These are phyloP conservation scores for Scheffersomyces stipitis DNA, from an alignment of 805 yeast genomes.

Conservation along the genomic window DNA sequence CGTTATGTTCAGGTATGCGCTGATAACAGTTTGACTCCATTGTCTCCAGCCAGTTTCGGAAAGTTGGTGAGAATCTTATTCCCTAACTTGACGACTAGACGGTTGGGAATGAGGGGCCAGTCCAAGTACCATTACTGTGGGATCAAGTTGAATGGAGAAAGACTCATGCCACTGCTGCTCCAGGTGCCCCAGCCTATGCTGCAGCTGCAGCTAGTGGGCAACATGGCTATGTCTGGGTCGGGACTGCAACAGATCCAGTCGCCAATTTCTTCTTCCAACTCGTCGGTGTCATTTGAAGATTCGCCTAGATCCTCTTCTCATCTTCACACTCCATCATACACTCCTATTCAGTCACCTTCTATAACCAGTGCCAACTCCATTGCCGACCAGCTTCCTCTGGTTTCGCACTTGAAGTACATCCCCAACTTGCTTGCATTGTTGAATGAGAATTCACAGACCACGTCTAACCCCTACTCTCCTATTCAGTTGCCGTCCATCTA, in stretches of 20 bases:
- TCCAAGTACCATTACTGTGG: conserved; percentile 88
- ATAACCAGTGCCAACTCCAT: conserved; percentile 15
- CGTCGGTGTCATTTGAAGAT: conserved; percentile 12
- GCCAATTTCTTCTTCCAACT: conserved; percentile 13
- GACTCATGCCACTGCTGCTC: conserved; percentile 18
- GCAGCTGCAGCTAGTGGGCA: background rate
- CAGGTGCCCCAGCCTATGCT: conserved; percentile 2
- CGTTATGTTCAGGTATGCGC: conserved; percentile 42
- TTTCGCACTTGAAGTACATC: conserved; percentile 25
- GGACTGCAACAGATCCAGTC: conserved; percentile 7
- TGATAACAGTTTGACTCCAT: conserved; percentile 48
- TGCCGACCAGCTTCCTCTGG: conserved; percentile 16
- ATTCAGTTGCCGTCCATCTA: conserved; percentile 39
- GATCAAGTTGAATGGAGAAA: conserved; percentile 45
- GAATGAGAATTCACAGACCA: conserved; percentile 3
- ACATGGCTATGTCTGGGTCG: background rate
- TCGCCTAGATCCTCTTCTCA: conserved; percentile 18
- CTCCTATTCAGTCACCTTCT: conserved; percentile 18
- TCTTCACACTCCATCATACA: conserved; percentile 13
- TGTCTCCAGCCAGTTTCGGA: conserved; percentile 79
- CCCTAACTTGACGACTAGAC: conserved; percentile 68
- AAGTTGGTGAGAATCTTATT: conserved; percentile 53
- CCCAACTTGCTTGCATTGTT: conserved; percentile 25
- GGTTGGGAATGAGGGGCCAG: conserved; percentile 80
- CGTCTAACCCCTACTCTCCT: conserved; percentile 11